These are phyloP conservation scores for Helichrysum umbraculigerum DNA, from an alignment of 129 eudicot genomes.

Conservation along the genomic window DNA sequence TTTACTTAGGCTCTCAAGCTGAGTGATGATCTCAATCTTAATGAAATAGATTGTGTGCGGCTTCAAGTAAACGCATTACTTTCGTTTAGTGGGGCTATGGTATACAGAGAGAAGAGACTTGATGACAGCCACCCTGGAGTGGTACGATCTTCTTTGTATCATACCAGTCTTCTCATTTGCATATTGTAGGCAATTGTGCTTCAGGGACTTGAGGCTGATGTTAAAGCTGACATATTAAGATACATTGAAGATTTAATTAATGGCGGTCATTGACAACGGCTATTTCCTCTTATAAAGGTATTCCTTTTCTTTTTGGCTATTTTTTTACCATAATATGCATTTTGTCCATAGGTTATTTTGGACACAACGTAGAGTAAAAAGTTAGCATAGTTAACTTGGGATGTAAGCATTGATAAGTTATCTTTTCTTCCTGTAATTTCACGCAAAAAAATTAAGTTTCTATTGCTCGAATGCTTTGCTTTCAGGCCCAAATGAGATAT, in stretches of 20 bases:
- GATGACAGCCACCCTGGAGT: slow-evolving; percentile 50
- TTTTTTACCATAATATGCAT: not conserved
- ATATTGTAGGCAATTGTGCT: slow-evolving; percentile 83
- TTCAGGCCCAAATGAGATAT: slow-evolving; percentile 62
- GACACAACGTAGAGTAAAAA: not conserved
- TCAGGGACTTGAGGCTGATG: slow-evolving; percentile 81
- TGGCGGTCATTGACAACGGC: no score
- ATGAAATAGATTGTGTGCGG: slow-evolving; percentile 83
- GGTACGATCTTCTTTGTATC: not conserved
- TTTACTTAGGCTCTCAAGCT: slow-evolving; percentile 65
- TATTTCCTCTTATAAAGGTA: slow-evolving; percentile 70
- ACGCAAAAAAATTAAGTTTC: not conserved
- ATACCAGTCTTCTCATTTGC: slow-evolving; percentile 5
- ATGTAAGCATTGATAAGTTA: not conserved
- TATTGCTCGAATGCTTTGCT: slow-evolving; percentile 18
- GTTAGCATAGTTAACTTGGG: not conserved
- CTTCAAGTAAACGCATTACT: slow-evolving; percentile 51
- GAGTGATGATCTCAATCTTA: slow-evolving; percentile 97
- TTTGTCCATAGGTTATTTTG: not conserved
- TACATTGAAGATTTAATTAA: slow-evolving; percentile 63
- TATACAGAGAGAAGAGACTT: slow-evolving; percentile 94
- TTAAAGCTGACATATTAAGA: slow-evolving; percentile 69
- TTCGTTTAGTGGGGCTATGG: slow-evolving; percentile 62
- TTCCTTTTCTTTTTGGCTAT: not conserved
- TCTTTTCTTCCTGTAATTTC: slow-evolving; percentile 1